These are phyloP conservation scores for Colletotrichum sp. DNA, from an alignment of 2,329 filamentous ascomycete genomes.

Conservation along the genomic window DNA sequence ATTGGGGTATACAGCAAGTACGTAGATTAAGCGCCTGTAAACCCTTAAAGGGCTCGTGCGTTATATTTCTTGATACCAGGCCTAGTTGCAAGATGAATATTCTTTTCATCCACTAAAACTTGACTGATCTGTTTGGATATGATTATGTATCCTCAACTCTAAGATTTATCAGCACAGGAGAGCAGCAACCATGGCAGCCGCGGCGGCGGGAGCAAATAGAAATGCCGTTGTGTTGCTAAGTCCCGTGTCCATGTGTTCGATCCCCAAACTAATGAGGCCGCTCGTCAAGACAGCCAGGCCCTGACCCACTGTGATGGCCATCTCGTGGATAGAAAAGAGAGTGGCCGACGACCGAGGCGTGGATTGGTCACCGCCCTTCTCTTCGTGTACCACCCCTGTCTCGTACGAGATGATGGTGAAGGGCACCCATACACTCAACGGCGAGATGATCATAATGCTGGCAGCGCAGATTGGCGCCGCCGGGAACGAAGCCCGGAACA, in stretches of 20 bases:
- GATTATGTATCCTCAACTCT: accelerated
- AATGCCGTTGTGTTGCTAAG: neutral
- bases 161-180: neutral
- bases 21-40: neutral
- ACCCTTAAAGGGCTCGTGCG: neutral
- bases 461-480: neutral
- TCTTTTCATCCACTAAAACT: accelerated
- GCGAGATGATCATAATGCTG: neutral
- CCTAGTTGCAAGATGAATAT: accelerated
- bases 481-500: neutral
- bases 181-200: neutral
- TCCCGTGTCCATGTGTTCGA: neutral
- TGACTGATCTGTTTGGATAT: neutral
- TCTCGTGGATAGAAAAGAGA: neutral
- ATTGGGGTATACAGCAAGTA: accelerated
- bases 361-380: neutral
- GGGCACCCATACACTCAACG: neutral
- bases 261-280: neutral
- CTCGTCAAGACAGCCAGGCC: neutral
- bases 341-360: neutral
- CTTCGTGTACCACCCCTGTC: neutral
- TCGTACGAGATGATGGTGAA: neutral
- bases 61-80: neutral
- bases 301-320: neutral
- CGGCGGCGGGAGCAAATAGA: neutral